Evolutionary conservation across 2,329 filamentous ascomycete species (phyloP).

Genomic region (Fusarium beomiforme): DNA sequence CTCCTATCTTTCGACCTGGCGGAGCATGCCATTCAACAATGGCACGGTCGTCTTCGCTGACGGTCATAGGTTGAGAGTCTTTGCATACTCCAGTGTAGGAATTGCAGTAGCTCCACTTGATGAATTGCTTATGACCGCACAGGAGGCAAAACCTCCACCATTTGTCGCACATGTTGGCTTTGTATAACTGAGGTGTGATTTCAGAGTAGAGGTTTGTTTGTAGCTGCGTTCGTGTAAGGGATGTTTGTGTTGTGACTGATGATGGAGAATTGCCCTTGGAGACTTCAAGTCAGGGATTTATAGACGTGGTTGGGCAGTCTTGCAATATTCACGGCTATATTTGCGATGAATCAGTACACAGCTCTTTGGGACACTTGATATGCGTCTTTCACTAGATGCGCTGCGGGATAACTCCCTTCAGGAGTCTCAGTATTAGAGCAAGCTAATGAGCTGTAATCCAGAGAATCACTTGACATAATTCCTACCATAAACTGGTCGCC

Average conservation of each 20-base stretch:
- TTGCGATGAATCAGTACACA: not conserved
- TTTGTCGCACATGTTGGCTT: not conserved
- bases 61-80: no score
- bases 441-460: not conserved
- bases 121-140: not conserved
- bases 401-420: not conserved
- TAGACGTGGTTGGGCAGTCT: accelerated
- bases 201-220: accelerated
- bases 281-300: not conserved
- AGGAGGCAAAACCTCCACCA: not conserved
- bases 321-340: accelerated
- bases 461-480: no score
- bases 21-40: not conserved
- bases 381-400: accelerated
- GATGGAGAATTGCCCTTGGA: not conserved
- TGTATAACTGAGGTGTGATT: not conserved
- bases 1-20: no score
- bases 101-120: not conserved
- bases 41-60: not conserved
- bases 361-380: accelerated
- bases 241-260: not conserved
- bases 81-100: not conserved
- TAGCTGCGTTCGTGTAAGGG: accelerated
- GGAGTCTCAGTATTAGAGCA: not conserved
- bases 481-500: no score